These are phyloP conservation scores for Colletotrichum limetticola DNA, from an alignment of 2,329 filamentous ascomycete species.

Conservation along the genomic window DNA sequence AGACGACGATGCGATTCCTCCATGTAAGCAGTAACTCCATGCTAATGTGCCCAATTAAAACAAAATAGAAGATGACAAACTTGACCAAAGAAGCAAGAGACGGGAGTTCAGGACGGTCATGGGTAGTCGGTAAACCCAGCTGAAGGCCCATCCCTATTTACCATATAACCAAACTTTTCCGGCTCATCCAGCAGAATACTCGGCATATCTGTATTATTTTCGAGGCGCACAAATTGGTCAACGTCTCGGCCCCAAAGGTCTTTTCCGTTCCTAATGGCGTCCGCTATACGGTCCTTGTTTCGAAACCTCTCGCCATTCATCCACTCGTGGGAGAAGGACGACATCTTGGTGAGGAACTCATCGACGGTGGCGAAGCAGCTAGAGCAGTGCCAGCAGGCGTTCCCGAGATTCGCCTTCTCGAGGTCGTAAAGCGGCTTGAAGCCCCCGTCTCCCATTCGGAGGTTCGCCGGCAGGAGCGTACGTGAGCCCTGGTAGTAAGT, in stretches of 20 bases:
- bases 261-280: constrained; percentile 60
- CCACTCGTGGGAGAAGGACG: constrained; percentile 54
- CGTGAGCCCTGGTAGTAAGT: constrained; percentile 57
- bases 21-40: neutral
- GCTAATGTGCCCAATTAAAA: neutral
- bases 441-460: constrained; percentile 53
- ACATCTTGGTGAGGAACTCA: constrained; percentile 66
- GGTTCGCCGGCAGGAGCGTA: constrained; percentile 64
- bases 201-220: constrained; percentile 64
- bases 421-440: constrained; percentile 27
- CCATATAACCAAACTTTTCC: constrained; percentile 56
- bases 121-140: constrained; percentile 62
- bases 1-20: neutral
- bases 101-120: neutral
- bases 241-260: constrained; percentile 65
- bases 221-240: constrained; percentile 59
- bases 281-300: constrained; percentile 59
- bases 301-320: constrained; percentile 62
- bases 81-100: neutral
- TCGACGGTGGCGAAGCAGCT: constrained; percentile 68
- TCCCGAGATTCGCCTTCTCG: constrained; percentile 47
- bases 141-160: constrained; percentile 55
- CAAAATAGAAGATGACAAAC: neutral
- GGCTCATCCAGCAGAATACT: constrained; percentile 52
- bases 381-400: constrained; percentile 71